Base-by-base conservation (phyloP, 164 flowering plant genomes). In the Brasenia schreberi region DNA sequence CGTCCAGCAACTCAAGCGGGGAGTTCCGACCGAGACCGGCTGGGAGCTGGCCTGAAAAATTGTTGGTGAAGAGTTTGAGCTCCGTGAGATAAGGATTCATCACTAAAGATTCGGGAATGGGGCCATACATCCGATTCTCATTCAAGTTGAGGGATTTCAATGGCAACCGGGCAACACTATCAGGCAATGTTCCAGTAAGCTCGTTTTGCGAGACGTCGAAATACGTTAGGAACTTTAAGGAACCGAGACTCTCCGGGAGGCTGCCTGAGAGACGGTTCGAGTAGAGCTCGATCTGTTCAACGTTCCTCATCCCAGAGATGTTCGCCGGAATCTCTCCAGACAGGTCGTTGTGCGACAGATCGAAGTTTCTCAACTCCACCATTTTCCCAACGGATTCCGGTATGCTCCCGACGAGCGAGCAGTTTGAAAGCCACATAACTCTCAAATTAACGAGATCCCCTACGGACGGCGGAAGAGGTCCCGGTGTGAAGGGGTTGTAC, bases 171-270 rank as follows among this genome's bases (percentile, higher is more conserved):
- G 89, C 86, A 11, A 90, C 45, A 43, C 67, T 75, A 49, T 70
- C 82, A 4, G 96, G 87, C 42, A 87, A 58, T 27, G 56, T 74
- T 1, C 96, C 96, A 5, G 79, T 73, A 52, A 91, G 80, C 39
- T 59, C 70, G 72, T 91, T 91, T 77, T 78, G 67, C 10, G 96
- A 88, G 0, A 72, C 85, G 56, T 91, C 97, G 10, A 91, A 73
- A 0, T 16, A 0, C 0, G 11, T 23, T 63, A 91, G 66, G 18
- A 70, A 17, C 2, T 67, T 77, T 62, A 89, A 70, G 63, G 84
- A 81, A 0, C 78, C 79, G 0, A 87, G 68, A 44, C 80, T 72
- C 59, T 76, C 80, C 5, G 96, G 96, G 67, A 90, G 68, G 52
- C 78, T 77, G 0, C 96, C 96, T 6, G 84, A 75, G 9, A 90